Evolutionary conservation across 345 rosid species (phyloP).

Genomic region (Eutrema japonicum): DNA sequence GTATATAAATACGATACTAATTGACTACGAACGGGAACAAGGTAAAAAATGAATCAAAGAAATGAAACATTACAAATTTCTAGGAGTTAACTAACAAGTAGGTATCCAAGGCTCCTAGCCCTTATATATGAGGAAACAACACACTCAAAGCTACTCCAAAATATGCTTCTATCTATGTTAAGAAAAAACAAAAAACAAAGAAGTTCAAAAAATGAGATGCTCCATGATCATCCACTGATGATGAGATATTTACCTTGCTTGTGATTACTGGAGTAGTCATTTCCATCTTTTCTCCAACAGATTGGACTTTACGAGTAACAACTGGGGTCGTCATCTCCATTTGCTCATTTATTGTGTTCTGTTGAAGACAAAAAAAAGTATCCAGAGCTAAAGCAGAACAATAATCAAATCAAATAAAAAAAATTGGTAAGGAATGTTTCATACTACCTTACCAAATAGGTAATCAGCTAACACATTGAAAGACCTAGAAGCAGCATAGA

Average conservation of each 20-base stretch:
- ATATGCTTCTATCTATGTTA: not conserved
- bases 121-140: no score
- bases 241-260: slow-evolving; percentile 56
- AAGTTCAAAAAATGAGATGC: not conserved
- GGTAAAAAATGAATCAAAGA: not conserved
- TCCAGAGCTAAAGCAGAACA: slow-evolving; percentile 12
- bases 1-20: slow-evolving; percentile 15
- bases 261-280: slow-evolving; percentile 94
- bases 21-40: not conserved
- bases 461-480: slow-evolving; percentile 88
- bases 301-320: slow-evolving; percentile 58
- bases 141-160: slow-evolving; percentile 8
- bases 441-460: slow-evolving; percentile 92
- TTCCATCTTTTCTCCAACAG: slow-evolving; percentile 82
- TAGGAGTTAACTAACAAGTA: not conserved
- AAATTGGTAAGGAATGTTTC: not conserved
- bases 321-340: slow-evolving; percentile 99
- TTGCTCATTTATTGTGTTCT: slow-evolving; percentile 67
- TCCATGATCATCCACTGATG: slow-evolving; percentile 13
- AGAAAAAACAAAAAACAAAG: not conserved
- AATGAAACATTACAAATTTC: not conserved
- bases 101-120: not conserved
- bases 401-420: slow-evolving; percentile 24
- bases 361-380: slow-evolving; percentile 27
- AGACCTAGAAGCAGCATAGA: slow-evolving; percentile 71